phyloP scores from a whole-genome alignment of 2,329 filamentous ascomycete genomes.

The Stenocarpella maydis region DNA sequence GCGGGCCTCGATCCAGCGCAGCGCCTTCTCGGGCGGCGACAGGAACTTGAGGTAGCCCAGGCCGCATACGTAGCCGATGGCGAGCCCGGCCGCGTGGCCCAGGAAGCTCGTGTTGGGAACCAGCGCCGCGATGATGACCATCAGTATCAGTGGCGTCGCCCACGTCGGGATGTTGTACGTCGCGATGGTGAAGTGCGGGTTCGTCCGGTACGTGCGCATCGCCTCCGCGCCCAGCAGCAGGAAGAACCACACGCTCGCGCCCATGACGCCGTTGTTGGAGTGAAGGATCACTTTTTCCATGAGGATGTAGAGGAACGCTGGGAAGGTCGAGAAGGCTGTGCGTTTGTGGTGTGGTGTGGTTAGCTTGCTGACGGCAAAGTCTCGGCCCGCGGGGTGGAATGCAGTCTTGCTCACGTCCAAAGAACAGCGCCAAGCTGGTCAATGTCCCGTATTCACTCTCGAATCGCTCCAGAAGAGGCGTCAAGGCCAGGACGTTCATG shows the following conservation, averaged over 20 bases:
- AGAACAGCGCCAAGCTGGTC: constrained; percentile 85
- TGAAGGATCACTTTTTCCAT: constrained; percentile 78
- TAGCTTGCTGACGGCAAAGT: background rate
- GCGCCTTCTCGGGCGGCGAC: constrained; percentile 85
- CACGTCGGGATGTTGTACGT: constrained; percentile 84
- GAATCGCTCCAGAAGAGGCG: constrained; percentile 91
- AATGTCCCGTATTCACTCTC: constrained; percentile 92
- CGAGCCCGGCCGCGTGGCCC: constrained; percentile 84
- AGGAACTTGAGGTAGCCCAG: constrained; percentile 89
- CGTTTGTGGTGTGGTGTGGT: constrained; percentile 9
- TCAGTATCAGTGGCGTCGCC: constrained; percentile 83
- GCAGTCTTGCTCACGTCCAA: constrained; percentile 76
- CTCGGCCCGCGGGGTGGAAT: background rate
- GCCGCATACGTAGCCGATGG: constrained; percentile 86
- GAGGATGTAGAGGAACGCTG: constrained; percentile 81
- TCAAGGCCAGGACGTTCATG: constrained; percentile 80
- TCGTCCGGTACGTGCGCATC: constrained; percentile 82
- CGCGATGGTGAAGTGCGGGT: constrained; percentile 76
- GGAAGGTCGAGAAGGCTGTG: constrained; percentile 80
- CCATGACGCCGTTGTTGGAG: constrained; percentile 77
- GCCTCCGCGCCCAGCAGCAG: constrained; percentile 85
- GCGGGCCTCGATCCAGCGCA: constrained; percentile 89
- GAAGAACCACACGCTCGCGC: constrained; percentile 93
- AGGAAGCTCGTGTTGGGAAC: constrained; percentile 84
- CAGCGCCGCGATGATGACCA: constrained; percentile 78